A percentile compares a stretch with the other conserved stretches of the same genome.
Conservation (phyloP, 2,329 filamentous ascomycete genomes). For the Colletotrichum acutatum region DNA sequence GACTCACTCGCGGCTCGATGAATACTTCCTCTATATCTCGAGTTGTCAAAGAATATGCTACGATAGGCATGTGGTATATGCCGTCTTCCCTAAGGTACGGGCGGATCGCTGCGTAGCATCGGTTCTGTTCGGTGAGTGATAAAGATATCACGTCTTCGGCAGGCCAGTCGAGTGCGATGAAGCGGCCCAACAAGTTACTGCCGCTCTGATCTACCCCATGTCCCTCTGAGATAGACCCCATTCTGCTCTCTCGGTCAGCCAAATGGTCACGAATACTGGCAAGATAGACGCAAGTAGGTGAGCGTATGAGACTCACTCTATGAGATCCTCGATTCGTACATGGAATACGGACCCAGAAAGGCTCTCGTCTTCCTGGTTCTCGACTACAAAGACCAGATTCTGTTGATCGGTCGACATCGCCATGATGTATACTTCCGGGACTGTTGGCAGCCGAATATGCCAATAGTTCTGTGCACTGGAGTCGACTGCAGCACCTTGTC, state of each 20-base stretch:
- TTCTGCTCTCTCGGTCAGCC: neutral
- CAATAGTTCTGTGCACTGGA: neutral
- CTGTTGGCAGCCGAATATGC: neutral
- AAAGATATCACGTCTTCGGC: neutral
- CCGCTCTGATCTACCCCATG: neutral
- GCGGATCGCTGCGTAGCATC: neutral
- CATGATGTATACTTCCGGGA: neutral
- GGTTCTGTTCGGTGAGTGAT: neutral
- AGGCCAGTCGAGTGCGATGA: neutral
- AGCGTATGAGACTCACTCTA: neutral
- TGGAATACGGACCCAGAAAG: neutral
- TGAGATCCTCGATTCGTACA: neutral
- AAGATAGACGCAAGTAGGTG: neutral
- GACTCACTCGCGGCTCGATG: neutral
- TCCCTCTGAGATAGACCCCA: neutral
- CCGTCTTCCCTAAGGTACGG: neutral
- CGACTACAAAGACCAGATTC: neutral
- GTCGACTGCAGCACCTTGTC: neutral
- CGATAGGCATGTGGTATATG: neutral
- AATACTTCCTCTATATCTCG: neutral
- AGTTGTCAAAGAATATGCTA: neutral
- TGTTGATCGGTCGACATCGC: neutral
- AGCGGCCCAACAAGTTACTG: neutral
- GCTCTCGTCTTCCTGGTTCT: neutral
- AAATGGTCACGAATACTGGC: neutral